phyloP scores from a whole-genome alignment of 2,329 filamentous ascomycete genomes.

The Rhinocladiella similis region DNA sequence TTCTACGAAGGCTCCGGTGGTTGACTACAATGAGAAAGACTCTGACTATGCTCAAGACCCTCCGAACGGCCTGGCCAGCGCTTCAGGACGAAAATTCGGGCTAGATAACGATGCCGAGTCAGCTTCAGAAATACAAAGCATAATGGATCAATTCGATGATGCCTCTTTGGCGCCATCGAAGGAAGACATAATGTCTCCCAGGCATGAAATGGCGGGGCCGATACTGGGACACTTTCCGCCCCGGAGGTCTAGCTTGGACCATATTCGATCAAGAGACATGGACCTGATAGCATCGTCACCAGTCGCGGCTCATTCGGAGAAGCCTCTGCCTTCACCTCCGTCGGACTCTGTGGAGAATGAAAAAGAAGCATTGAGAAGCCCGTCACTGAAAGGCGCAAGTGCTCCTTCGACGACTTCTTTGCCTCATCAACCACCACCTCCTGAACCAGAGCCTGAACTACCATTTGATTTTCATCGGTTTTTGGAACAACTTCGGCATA shows the following conservation, averaged over 20 bases:
- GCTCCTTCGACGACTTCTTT: slow-evolving; percentile 3
- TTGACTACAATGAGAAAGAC: slow-evolving; percentile 28
- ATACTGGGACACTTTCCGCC: slow-evolving; percentile 77
- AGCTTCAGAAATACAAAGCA: slow-evolving; percentile 86
- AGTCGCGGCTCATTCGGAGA: slow-evolving; percentile 21
- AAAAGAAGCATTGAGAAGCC: slow-evolving; percentile 25
- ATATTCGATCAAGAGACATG: slow-evolving; percentile 50
- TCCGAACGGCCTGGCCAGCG: slow-evolving; percentile 56
- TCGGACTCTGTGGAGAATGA: slow-evolving; percentile 32
- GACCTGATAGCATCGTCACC: slow-evolving; percentile 31
- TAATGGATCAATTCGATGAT: slow-evolving; percentile 94
- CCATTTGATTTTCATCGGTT: slow-evolving; percentile 98
- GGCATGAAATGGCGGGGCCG: slow-evolving; percentile 78
- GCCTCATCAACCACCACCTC: slow-evolving; percentile 53
- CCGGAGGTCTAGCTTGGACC: slow-evolving; percentile 82
- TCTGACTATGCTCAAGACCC: slow-evolving; percentile 39
- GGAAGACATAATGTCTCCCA: slow-evolving; percentile 89
- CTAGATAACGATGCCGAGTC: slow-evolving; percentile 59
- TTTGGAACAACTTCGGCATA: slow-evolving; percentile 90
- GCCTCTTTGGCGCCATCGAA: slow-evolving; percentile 68
- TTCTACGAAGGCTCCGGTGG: slow-evolving; percentile 25
- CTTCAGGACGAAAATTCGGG: slow-evolving; percentile 38
- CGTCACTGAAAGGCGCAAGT: slow-evolving; percentile 31
- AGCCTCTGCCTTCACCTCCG: slow-evolving; percentile 28
- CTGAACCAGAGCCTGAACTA: slow-evolving; percentile 77